phyloP scores from a whole-genome alignment of 345 rosid genomes.

The Eucalyptus virginea region DNA sequence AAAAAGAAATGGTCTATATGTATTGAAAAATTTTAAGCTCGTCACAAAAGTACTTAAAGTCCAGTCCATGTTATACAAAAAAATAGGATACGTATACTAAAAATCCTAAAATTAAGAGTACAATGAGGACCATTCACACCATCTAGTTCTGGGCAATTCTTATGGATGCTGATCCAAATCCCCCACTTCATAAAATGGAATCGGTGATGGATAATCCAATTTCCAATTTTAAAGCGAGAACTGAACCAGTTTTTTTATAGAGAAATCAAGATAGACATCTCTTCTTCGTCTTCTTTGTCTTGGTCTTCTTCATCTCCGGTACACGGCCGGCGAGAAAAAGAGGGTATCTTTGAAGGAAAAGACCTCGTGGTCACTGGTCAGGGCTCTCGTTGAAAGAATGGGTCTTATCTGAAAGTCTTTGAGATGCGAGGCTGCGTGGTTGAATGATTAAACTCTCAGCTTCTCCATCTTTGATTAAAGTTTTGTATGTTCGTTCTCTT shows the following conservation, averaged over 20 bases:
- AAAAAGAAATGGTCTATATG: too few species aligned
- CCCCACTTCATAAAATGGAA: too few species aligned
- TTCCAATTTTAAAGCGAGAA: too few species aligned
- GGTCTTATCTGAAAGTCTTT: too few species aligned
- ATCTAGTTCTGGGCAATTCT: accelerated
- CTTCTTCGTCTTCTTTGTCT: not conserved
- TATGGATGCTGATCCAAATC: accelerated
- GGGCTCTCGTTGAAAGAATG: not conserved
- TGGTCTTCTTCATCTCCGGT: not conserved
- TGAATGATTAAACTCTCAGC: too few species aligned
- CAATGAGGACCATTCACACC: accelerated
- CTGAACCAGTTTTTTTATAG: too few species aligned
- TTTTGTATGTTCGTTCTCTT: too few species aligned
- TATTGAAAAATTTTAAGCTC: accelerated
- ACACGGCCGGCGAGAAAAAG: too few species aligned
- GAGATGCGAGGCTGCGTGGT: too few species aligned
- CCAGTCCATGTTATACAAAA: accelerated
- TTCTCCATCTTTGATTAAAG: too few species aligned
- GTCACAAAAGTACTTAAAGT: accelerated
- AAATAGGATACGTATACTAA: accelerated
- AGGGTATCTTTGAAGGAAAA: too few species aligned
- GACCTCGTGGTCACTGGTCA: not conserved
- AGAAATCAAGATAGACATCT: not conserved
- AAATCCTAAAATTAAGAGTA: too few species aligned
- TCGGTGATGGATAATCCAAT: accelerated